Evolutionary conservation across 495 filamentous ascomycete species (phyloP).

Genomic region (Neurospora sp.): DNA sequence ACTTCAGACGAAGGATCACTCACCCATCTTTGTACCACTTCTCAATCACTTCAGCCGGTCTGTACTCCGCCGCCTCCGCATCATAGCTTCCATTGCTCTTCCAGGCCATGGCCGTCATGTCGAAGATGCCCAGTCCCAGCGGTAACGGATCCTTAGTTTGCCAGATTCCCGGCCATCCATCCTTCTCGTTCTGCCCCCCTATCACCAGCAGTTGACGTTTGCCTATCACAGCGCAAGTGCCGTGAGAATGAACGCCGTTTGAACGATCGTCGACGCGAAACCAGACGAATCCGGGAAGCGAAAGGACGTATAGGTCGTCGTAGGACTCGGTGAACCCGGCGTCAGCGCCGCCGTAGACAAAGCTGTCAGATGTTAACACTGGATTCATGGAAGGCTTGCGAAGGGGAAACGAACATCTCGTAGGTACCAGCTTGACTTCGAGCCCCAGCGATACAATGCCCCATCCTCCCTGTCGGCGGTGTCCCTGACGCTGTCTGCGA

Average conservation of each 20-base stretch:
- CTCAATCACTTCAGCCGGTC: not conserved
- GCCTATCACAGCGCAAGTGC: not conserved
- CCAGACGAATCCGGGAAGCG: not conserved
- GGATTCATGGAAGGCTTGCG: not conserved
- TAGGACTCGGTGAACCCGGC: not conserved
- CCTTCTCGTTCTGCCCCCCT: not conserved
- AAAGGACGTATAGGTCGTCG: not conserved
- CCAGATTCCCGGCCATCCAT: not conserved
- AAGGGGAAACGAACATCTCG: not conserved
- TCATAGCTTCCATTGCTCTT: constrained; percentile 1
- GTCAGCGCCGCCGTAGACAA: not conserved
- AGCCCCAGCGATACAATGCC: not conserved
- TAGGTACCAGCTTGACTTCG: not conserved
- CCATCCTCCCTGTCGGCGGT: not conserved
- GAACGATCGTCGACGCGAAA: not conserved
- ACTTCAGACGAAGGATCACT: not conserved
- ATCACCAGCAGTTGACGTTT: not conserved
- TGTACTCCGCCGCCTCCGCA: not conserved
- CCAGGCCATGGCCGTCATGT: constrained; percentile 9
- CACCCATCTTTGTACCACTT: constrained; percentile 3
- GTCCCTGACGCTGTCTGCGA: not conserved
- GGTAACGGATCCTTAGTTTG: not conserved
- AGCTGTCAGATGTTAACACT: not conserved
- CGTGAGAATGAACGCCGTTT: not conserved
- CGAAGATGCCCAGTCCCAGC: constrained; percentile 8